These are phyloP conservation scores for Rhizoclosmatium sp. DNA, from an alignment of 192 early-diverging fungal genomes.

Conservation along the genomic window DNA sequence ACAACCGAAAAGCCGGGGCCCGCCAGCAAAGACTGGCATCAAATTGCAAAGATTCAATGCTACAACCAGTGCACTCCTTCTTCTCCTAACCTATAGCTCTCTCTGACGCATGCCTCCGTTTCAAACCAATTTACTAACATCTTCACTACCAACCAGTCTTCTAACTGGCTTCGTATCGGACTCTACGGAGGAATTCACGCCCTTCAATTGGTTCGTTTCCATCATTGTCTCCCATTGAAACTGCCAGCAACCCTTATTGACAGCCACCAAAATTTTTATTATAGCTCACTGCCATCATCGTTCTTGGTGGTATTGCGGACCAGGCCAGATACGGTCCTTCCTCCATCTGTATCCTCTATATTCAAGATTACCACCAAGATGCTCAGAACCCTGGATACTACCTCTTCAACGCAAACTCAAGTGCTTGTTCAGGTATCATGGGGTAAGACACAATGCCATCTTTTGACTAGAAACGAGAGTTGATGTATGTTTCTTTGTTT, in stretches of 20 bases:
- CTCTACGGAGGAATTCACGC: constrained; percentile 37
- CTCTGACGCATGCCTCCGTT: too few species aligned
- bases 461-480: neutral
- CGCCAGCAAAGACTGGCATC: too few species aligned
- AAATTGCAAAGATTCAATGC: too few species aligned
- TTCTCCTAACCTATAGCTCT: too few species aligned
- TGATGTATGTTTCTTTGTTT: neutral
- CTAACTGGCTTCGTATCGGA: constrained; percentile 39
- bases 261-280: neutral
- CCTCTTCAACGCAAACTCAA: constrained; percentile 39
- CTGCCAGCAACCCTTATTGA: neutral
- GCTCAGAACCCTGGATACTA: constrained; percentile 36
- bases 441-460: neutral
- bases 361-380: constrained; percentile 36
- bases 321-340: constrained; percentile 43
- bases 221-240: neutral
- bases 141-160: constrained; percentile 13
- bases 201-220: constrained; percentile 11
- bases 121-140: neutral
- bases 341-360: constrained; percentile 42
- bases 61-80: too few species aligned
- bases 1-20: too few species aligned
- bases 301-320: constrained; percentile 40
- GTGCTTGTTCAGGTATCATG: constrained; percentile 34
- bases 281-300: constrained; percentile 37